Evolutionary conservation across 2,329 filamentous ascomycete species (phyloP).

Genomic region (Emericellopsis cladophorae): DNA sequence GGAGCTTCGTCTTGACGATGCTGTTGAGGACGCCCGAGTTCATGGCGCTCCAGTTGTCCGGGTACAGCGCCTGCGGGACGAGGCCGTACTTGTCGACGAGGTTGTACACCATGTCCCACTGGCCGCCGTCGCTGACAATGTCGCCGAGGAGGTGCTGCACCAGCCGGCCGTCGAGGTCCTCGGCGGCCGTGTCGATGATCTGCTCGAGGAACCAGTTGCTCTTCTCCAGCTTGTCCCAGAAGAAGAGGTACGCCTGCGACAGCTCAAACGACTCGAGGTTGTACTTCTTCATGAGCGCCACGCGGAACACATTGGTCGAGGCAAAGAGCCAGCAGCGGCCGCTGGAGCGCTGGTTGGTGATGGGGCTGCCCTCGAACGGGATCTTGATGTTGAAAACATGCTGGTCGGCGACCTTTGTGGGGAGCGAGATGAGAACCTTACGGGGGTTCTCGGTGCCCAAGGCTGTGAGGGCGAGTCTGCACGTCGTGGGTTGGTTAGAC

Average conservation of each 20-base stretch:
- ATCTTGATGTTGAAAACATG: slow-evolving; percentile 79
- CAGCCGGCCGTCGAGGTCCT: slow-evolving; percentile 60
- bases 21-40: slow-evolving; percentile 58
- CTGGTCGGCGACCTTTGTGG: slow-evolving; percentile 52
- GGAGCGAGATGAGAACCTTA: slow-evolving; percentile 50
- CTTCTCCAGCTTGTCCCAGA: slow-evolving; percentile 91
- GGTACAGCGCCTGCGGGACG: slow-evolving; percentile 71
- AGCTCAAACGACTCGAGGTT: slow-evolving; percentile 68
- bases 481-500: background rate
- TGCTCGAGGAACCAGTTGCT: slow-evolving; percentile 82
- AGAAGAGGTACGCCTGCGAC: slow-evolving; percentile 81
- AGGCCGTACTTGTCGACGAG: slow-evolving; percentile 78
- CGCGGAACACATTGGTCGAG: slow-evolving; percentile 78
- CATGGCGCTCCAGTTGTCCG: slow-evolving; percentile 69
- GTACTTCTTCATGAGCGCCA: slow-evolving; percentile 79
- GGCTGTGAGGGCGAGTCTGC: slow-evolving; percentile 62
- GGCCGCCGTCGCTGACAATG: slow-evolving; percentile 70
- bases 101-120: slow-evolving; percentile 89
- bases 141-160: slow-evolving; percentile 56
- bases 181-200: slow-evolving; percentile 58
- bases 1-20: slow-evolving; percentile 71
- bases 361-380: slow-evolving; percentile 66
- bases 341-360: slow-evolving; percentile 73
- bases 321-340: slow-evolving; percentile 90
- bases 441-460: slow-evolving; percentile 56